Base-by-base conservation (phyloP, 2,329 filamentous ascomycete species). In the Aspergillus clavatus region DNA sequence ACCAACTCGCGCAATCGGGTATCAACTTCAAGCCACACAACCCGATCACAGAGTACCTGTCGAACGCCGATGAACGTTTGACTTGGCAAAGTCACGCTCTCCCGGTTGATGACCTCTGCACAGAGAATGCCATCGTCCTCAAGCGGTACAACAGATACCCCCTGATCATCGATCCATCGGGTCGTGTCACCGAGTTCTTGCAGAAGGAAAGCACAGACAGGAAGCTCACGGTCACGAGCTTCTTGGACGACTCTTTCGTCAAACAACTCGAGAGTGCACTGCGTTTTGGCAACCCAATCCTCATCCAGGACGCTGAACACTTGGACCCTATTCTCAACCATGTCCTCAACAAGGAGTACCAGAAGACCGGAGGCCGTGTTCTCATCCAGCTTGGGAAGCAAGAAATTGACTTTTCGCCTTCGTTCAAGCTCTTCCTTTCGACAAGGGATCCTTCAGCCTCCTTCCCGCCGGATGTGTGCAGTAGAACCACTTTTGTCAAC, bases 131-230 rank as follows among this genome's bases (percentile, higher is more conserved):
- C 36, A 96, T 98, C 61, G 86, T 98, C 55, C 80, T 98, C 50
- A 89, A 97, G 75, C 84, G 93, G 47, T 98, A 96, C 82, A 98
- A 98, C 73, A 82, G 93, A 53, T 98, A 98, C 67, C 93, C 94
- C 36, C 80, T 98, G 49, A 97, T 98, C 68, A 95, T 98, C 65
- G 93, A 98, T 68, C 94, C 94, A 1, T 97, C 93, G 11, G 93
- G 93, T 33, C 82, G 93, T 54, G 89, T 91, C 18, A 93, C 89
- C 0, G 93, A 98, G 59, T 98, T 97, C 74, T 68, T 98, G 61
- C 87, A 95, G 69, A 91, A 90, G 62, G 89, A 97, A 70, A 93
- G 86, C 77, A 91, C 91, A 64, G 89, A 95, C 42, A 83, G 91
- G 46, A 88, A 90, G 42, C 81, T 98, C 48, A 98, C 91, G 0